Evolutionary conservation across 257 asterid genomes (phyloP), one percentile per base, ranked within the genome.

Genomic region (Rubia yunnanensis): DNA sequence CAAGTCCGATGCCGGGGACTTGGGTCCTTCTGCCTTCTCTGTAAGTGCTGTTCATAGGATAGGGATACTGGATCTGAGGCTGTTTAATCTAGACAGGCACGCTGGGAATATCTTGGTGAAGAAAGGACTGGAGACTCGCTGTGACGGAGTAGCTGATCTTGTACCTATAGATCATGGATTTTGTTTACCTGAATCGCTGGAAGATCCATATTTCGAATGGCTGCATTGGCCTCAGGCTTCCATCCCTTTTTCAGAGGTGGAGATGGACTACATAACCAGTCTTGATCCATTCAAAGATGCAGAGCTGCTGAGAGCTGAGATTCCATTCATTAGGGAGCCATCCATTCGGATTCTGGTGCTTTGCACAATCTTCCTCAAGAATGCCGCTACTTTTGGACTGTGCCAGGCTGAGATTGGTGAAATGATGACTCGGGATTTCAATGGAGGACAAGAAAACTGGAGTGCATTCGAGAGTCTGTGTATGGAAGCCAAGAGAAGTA

Each of bases 121-220:
- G 81, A 85, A 77, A 8, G 86, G 80, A 46, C 67, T 65, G 32
- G 95, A 76, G 65, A 73, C 77, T 60, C 82, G 74, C 63, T 82
- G 74, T 18, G 75, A 70, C 46, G 88, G 81, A 32, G 77, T 76
- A 13, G 83, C 94, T 5, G 96, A 89, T 85, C 91, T 92, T 15
- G 86, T 92, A 56, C 97, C 98, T 3, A 92, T 92, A 44, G 98
- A 92, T 69, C 98, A 92, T 71, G 98, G 98, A 27, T 88, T 87
- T 72, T 92, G 97, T 80, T 81, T 89, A 65, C 98, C 98, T 0
- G 97, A 89, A 71, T 80, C 94, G 4, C 94, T 92, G 13, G 97
- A 92, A 44, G 97, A 89, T 76, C 98, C 98, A 5, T 92, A 92
- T 67, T 92, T 92, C 13, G 98, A 92, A 79, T 89, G 98, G 97